Conservation (phyloP, 164 flowering plant genomes). For the Vitis rupestris region DNA sequence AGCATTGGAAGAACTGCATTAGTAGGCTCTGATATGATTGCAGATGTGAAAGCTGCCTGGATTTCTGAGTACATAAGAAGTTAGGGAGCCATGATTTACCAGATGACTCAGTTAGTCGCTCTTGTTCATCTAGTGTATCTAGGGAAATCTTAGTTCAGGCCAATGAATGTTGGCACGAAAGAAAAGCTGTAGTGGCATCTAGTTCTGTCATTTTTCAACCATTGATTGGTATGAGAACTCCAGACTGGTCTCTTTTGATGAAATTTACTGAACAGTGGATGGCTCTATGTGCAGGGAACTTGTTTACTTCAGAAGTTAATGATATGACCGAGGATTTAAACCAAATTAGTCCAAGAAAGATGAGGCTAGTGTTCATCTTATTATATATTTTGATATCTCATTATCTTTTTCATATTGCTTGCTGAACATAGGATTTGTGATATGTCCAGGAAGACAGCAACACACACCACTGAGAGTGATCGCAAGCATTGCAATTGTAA, state of each 20-base stretch:
- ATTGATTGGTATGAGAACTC: background rate
- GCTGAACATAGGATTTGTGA: background rate
- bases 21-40: background rate
- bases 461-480: background rate
- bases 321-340: background rate
- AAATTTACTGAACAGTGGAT: background rate
- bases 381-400: background rate
- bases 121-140: background rate
- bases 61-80: background rate
- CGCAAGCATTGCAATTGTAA: conserved; percentile 11
- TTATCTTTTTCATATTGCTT: background rate
- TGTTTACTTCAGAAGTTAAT: background rate
- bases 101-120: background rate
- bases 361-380: conserved; percentile 1
- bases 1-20: background rate
- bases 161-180: background rate
- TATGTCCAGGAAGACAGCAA: conserved; percentile 5
- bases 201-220: background rate
- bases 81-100: background rate
- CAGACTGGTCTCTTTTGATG: background rate
- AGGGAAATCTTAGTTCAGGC: background rate
- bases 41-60: background rate
- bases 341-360: background rate
- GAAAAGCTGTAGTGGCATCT: conserved; percentile 4
- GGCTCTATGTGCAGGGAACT: background rate